Percentiles rank a stretch among this genome's conserved stretches.
Evolutionary conservation across 2,329 filamentous ascomycete genomes (phyloP).

Genomic region (Talaromyces sp.): DNA sequence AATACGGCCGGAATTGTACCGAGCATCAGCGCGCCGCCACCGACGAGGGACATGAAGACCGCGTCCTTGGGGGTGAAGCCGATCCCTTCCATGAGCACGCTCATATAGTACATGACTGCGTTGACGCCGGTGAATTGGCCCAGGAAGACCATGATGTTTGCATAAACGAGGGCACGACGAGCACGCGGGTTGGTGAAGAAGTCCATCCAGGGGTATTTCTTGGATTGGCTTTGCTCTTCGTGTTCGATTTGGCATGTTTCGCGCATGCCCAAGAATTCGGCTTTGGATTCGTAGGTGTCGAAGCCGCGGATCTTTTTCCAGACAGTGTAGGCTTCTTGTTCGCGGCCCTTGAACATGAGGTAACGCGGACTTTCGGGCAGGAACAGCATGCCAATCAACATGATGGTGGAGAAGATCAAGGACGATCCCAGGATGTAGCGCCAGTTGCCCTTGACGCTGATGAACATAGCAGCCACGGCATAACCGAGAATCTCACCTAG

Average conservation of each 20-base stretch:
- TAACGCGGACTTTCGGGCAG: conserved; percentile 29
- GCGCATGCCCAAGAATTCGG: conserved; percentile 71
- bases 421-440: conserved; percentile 70
- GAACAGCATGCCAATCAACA: conserved; percentile 58
- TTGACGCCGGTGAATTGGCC: conserved; percentile 70
- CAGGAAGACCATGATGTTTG: conserved; percentile 66
- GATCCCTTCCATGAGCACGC: conserved; percentile 62
- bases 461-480: conserved; percentile 68
- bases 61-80: conserved; percentile 60
- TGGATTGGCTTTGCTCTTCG: conserved; percentile 50
- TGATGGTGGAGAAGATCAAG: conserved; percentile 64
- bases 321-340: conserved; percentile 28
- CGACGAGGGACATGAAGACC: conserved; percentile 73
- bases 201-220: conserved; percentile 66
- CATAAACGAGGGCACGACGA: conserved; percentile 63
- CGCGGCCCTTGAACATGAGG: conserved; percentile 27
- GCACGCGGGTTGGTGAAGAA: conserved; percentile 67
- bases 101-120: conserved; percentile 71
- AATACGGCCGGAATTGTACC: conserved; percentile 66
- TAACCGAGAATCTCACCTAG: conserved; percentile 71
- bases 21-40: conserved; percentile 63
- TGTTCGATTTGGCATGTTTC: conserved; percentile 57
- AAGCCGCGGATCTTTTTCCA: conserved; percentile 70
- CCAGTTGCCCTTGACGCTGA: conserved; percentile 67
- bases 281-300: conserved; percentile 53